Conservation (phyloP, 257 asterid genomes). For the Leptodermis oblonga region DNA sequence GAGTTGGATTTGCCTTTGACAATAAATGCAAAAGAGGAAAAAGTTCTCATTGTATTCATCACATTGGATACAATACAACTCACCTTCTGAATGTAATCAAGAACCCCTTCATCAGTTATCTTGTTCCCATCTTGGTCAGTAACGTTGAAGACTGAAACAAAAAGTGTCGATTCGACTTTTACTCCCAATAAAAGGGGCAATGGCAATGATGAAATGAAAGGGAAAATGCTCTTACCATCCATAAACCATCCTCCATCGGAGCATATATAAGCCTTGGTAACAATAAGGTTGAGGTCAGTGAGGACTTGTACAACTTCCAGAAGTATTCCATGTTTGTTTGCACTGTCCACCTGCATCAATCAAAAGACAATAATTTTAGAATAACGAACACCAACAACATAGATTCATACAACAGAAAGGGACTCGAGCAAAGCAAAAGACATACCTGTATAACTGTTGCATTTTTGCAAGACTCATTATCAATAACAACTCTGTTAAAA, state of each 20-base stretch:
- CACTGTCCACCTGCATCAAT: slow-evolving; percentile 80
- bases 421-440: slow-evolving; percentile 1
- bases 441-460: slow-evolving; percentile 85
- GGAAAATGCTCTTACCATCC: slow-evolving; percentile 62
- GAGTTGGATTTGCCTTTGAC: slow-evolving; percentile 18
- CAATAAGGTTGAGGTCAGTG: slow-evolving; percentile 81
- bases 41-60: slow-evolving; percentile 14
- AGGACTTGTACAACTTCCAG: slow-evolving; percentile 90
- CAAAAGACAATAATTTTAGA: background rate
- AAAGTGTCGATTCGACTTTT: background rate
- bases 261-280: slow-evolving; percentile 81
- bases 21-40: slow-evolving; percentile 17
- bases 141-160: slow-evolving; percentile 75
- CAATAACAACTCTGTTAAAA: slow-evolving; percentile 76
- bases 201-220: background rate
- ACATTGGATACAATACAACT: slow-evolving; percentile 20
- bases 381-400: slow-evolving; percentile 1
- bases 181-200: slow-evolving; percentile 5
- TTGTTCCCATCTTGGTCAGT: slow-evolving; percentile 82
- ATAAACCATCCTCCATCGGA: slow-evolving; percentile 99
- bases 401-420: slow-evolving; percentile 7
- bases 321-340: slow-evolving; percentile 88
- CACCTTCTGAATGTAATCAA: slow-evolving; percentile 81
- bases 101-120: slow-evolving; percentile 70
- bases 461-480: slow-evolving; percentile 78